Evolutionary conservation across 441 rosid species (phyloP).

Genomic region (Theobroma grandiflorum): DNA sequence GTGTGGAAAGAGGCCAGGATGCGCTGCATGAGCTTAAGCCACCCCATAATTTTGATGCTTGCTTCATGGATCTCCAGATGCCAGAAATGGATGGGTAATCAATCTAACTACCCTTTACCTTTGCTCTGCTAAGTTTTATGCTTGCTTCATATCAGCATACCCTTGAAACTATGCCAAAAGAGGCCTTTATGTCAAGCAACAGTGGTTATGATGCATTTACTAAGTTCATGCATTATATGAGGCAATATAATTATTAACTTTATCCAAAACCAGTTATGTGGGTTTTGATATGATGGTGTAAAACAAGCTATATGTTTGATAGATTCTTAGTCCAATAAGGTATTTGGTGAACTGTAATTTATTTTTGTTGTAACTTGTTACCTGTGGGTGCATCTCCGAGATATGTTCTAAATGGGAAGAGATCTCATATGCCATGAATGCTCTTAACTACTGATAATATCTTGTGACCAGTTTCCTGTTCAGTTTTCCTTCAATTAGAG

Average conservation of each 20-base stretch:
- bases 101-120: constrained; percentile 17
- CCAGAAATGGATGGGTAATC: constrained; percentile 97
- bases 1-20: constrained; percentile 82
- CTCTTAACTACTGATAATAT: not conserved
- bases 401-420: not conserved
- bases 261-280: constrained; percentile 2
- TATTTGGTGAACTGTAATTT: not conserved
- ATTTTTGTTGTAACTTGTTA: not conserved
- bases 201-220: not conserved
- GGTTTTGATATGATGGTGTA: not conserved
- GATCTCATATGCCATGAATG: not conserved
- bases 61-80: constrained; percentile 99
- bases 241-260: not conserved
- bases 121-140: not conserved
- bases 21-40: constrained; percentile 76
- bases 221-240: not conserved
- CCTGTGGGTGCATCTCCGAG: constrained; percentile 9
- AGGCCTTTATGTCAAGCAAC: not conserved
- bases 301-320: not conserved
- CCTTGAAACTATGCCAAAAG: not conserved
- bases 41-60: constrained; percentile 86
- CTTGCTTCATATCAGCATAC: not conserved
- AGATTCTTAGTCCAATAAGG: not conserved
- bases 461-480: not conserved
- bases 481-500: not conserved